These are phyloP conservation scores for Komagataella mondaviorum DNA, from an alignment of 805 yeast species.

Conservation along the genomic window DNA sequence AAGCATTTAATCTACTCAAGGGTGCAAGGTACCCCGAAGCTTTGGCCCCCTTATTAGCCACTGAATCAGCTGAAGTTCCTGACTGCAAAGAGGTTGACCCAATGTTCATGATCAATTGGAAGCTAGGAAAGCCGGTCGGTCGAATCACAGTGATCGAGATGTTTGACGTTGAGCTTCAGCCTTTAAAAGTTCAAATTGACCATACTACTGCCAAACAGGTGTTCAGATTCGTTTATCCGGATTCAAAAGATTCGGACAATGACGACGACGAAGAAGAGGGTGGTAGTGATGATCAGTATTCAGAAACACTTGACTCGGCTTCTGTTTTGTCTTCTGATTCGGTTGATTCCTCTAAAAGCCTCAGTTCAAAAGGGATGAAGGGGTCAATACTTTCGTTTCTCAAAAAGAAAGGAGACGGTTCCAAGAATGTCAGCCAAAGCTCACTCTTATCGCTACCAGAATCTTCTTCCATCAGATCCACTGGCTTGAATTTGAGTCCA, in stretches of 20 bases:
- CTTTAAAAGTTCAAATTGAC: conserved; percentile 63
- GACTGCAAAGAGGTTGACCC: conserved; percentile 59
- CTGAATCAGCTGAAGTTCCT: conserved; percentile 1
- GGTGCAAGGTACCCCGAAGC: conserved; percentile 58
- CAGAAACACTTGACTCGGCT: not conserved
- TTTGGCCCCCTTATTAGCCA: conserved; percentile 13
- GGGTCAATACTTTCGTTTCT: not conserved
- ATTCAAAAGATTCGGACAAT: not conserved
- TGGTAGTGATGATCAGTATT: not conserved
- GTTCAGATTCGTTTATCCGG: conserved; percentile 60
- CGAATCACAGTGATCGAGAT: conserved; percentile 73
- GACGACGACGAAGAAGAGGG: not conserved
- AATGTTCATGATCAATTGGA: conserved; percentile 9
- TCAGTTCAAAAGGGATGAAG: not conserved
- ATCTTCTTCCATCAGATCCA: not conserved
- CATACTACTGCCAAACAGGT: conserved; percentile 52
- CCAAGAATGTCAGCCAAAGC: not conserved
- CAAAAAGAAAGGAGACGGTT: not conserved
- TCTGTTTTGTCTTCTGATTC: not conserved
- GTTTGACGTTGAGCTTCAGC: conserved; percentile 49
- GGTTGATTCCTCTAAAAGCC: not conserved
- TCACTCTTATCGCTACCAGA: not conserved
- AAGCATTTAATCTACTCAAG: conserved; percentile 51
- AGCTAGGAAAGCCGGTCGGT: conserved; percentile 51
- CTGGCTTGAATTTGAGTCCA: not conserved